phyloP scores from a whole-genome alignment of 306 rosid genomes.

The Hippophae tibetana region DNA sequence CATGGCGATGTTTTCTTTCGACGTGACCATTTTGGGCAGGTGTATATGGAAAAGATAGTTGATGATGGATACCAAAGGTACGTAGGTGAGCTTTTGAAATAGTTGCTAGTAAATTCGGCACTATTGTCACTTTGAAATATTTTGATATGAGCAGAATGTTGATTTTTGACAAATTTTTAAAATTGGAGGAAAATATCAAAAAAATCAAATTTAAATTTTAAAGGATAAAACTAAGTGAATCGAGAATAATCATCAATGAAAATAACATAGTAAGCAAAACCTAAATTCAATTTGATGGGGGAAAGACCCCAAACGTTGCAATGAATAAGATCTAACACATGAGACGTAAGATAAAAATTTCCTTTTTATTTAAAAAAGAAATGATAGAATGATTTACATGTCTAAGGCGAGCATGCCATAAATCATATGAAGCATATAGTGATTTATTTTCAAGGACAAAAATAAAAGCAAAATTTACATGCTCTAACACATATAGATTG shows the following conservation, averaged over 20 bases:
- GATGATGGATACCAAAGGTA: neutral
- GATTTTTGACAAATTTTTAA: neutral
- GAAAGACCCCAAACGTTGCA: constrained; percentile 1
- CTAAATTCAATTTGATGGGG: neutral
- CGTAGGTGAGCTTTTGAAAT: neutral
- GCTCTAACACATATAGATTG: too few species aligned
- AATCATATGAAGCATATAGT: too few species aligned
- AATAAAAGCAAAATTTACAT: too few species aligned
- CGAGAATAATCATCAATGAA: constrained; percentile 1
- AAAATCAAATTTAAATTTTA: too few species aligned
- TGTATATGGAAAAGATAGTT: neutral
- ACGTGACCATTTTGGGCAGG: neutral
- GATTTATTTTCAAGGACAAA: neutral
- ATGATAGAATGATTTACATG: neutral
- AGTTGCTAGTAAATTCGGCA: neutral
- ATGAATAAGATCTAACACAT: neutral
- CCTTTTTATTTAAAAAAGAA: constrained; percentile 3
- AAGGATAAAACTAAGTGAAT: neutral
- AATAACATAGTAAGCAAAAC: neutral
- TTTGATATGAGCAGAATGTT: neutral
- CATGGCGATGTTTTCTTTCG: neutral
- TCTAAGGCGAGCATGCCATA: neutral
- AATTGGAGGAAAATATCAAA: neutral
- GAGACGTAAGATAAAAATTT: neutral
- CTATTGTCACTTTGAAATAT: neutral